Evolutionary conservation across 305 asterid genomes (phyloP), one percentile per base, ranked within the genome.

Genomic region (Fraxinus nigra): DNA sequence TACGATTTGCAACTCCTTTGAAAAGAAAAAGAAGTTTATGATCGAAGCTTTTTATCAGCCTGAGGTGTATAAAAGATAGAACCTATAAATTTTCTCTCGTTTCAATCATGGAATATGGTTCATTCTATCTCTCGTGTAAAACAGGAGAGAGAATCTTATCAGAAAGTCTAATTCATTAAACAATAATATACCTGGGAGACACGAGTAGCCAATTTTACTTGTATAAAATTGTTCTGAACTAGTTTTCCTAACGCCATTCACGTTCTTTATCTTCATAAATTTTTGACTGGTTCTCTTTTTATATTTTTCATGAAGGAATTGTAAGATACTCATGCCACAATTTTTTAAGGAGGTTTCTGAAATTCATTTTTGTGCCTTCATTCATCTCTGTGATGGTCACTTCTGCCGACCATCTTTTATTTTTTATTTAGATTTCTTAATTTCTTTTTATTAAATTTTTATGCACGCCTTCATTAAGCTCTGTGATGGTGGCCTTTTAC

Each of bases 41-140:
- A 78, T 28, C 54, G 78, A 63, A 77, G 37, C 48, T 34, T 48
- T 20, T 46, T 43, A 46, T 79, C 46, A 46, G 35, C 32, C 43
- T 67, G 75, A 75, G 78, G 43, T 69, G 35, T 61, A 51, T 75
- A 65, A 38, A 76, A 43, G 38, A 37, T 24, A 26, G 28, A 80
- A 51, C 34, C 72, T 38, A 26, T 56, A 76, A 40, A 56, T 32
- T 65, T 79, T 33, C 32, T 75, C 77, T 26, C 72, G 11, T 82
- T 63, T 82, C 59, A 20, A 30, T 70, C 37, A 69, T 56, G 85
- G 76, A 16, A 13, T 77, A 14, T 77, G 65, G 43, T 78, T 37
- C 73, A 14, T 76, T 14, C 80, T 59, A 9, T 63, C 46, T 73
- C 65, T 6, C 69, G 24, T 54, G 26, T 18, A 56, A 18, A 56